Evolutionary conservation across 805 yeast genomes (phyloP), one percentile per base, ranked within the genome.

Genomic region (Sugiyamaella mastotermitis): DNA sequence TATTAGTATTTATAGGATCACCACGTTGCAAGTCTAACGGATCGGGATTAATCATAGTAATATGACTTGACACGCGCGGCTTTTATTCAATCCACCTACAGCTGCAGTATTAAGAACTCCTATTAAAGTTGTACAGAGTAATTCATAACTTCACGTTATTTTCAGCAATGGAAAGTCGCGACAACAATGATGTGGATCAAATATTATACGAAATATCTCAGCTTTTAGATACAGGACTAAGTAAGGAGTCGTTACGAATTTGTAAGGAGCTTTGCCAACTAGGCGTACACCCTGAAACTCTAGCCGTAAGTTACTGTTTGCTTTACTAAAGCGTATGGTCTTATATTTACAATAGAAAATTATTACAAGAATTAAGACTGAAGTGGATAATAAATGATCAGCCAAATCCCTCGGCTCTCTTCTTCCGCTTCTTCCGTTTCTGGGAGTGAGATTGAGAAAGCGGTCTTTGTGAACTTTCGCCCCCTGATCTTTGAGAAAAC

Each of bases 211-310:
- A 58, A 36, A 43, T 62, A 1, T 50, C 64, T 5, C 41, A 43
- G 35, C 37, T 62, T n/a, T 48, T 62, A 3, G 53, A 57, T 19
- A 48, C 63, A 0, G 52, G 49, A 4, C 33, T 62, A 7, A 50
- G 45, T 21, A 45, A 28, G 19, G 46, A 45, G n/a, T 46, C 53
- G 6, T 33, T 61, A 37, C 42, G 39, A 10, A 41, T 44, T 8
- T 51, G 58, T 30, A 38, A 45, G 31, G 45, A 42, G 17, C 51
- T 55, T 27, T 45, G 51, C 14, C 53, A 51, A 6, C 48, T 50
- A n/a, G 65, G 66, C 3, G 60, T 59, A 3, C 45, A 41, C 24
- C 63, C 65, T 1, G 52, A 52, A 17, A 48, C 52, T 1, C 38
- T 62, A 13, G 60, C 55, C 15, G 51, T 51, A 43, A 35, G 57